Percentiles rank a stretch among this genome's conserved stretches.
phyloP scores from a whole-genome alignment of 2,329 filamentous ascomycete genomes.

The Drechslerella stenobrocha region DNA sequence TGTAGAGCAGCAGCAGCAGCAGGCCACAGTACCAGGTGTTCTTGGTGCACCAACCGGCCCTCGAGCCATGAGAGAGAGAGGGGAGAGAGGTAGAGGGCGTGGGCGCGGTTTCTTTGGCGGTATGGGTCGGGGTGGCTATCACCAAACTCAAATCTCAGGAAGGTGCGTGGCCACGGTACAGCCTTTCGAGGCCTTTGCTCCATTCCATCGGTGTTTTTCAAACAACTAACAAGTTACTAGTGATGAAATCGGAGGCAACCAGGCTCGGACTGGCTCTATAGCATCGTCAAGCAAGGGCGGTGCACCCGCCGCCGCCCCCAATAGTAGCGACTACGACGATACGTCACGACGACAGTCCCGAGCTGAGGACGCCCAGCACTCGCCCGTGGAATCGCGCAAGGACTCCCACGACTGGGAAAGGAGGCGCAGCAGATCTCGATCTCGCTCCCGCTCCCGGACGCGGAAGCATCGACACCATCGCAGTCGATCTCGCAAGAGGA shows the following conservation, averaged over 20 bases:
- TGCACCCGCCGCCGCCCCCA: constrained; percentile 10
- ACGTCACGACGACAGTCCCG: constrained; percentile 36
- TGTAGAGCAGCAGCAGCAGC: constrained; percentile 50
- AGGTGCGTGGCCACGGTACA: constrained; percentile 18
- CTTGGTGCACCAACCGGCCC: constrained; percentile 83
- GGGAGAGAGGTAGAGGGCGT: constrained; percentile 44
- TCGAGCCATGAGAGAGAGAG: constrained; percentile 86
- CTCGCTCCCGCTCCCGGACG: constrained; percentile 44
- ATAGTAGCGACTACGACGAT: constrained; percentile 35
- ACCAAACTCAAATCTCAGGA: constrained; percentile 40
- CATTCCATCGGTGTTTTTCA: neutral
- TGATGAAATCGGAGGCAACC: constrained; percentile 22
- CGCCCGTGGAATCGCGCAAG: constrained; percentile 39
- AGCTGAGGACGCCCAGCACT: constrained; percentile 27
- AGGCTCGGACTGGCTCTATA: constrained; percentile 37
- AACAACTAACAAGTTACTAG: constrained; percentile 18
- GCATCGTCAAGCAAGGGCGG: constrained; percentile 36
- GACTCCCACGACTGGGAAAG: constrained; percentile 41
- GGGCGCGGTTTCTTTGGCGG: constrained; percentile 42
- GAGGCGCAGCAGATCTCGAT: constrained; percentile 50
- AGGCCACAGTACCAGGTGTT: constrained; percentile 65
- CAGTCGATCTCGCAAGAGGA: constrained; percentile 50
- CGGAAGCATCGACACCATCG: constrained; percentile 49
- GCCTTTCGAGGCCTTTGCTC: neutral
- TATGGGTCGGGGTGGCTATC: constrained; percentile 49